These are phyloP conservation scores for Acer yangbiense DNA, from an alignment of 345 rosid genomes.

Conservation along the genomic window DNA sequence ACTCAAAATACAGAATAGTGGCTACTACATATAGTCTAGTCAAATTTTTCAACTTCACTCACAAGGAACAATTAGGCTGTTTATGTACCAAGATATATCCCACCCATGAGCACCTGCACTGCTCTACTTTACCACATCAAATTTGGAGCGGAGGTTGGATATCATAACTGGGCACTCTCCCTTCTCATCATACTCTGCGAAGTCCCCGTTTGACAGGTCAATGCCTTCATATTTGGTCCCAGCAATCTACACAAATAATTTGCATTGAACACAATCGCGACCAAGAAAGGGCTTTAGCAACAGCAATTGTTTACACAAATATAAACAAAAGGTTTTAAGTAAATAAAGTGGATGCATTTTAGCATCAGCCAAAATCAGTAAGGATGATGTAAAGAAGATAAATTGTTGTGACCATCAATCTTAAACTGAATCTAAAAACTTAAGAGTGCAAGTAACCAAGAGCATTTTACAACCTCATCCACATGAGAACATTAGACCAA, in stretches of 20 bases:
- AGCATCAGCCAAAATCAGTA: not conserved
- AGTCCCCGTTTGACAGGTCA: constrained; percentile 79
- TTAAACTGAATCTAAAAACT: not conserved
- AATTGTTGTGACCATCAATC: not conserved
- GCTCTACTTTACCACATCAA: constrained; percentile 61
- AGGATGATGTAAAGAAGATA: not conserved
- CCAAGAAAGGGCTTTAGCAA: not conserved
- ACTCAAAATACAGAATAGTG: constrained; percentile 2
- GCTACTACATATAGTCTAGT: constrained; percentile 8
- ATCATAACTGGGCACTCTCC: constrained; percentile 88
- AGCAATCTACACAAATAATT: constrained; percentile 38
- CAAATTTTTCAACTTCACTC: constrained; percentile 21
- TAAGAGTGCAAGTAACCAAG: not conserved
- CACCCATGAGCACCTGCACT: constrained; percentile 2
- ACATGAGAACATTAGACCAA: too few species aligned
- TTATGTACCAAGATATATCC: constrained; percentile 24
- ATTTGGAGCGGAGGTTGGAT: constrained; percentile 68
- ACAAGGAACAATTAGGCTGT: constrained; percentile 21
- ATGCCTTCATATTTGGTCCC: constrained; percentile 69
- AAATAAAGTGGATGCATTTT: not conserved
- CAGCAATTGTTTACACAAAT: not conserved
- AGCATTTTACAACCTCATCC: too few species aligned
- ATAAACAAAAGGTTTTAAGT: not conserved
- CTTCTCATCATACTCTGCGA: constrained; percentile 78
- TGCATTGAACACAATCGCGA: not conserved